A percentile compares a stretch with the other conserved stretches of the same genome.
These are phyloP conservation scores for Rhodotorula diobovata DNA, from an alignment of 768 basidiomycete genomes.

Conservation along the genomic window DNA sequence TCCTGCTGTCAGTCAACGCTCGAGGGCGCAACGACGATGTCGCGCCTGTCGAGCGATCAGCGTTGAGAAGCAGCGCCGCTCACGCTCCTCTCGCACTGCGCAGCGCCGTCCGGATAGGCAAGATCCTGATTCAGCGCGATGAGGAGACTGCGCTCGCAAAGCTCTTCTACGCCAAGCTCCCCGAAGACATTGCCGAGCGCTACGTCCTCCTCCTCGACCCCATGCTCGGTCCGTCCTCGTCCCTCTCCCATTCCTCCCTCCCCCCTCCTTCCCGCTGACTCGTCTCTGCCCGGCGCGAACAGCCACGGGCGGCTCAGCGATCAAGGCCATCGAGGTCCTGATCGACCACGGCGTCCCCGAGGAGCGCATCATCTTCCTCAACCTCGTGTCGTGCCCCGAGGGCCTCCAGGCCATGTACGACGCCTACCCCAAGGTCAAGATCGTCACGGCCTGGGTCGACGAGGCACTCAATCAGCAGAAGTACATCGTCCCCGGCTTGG, in stretches of 20 bases:
- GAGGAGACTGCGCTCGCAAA: slow-evolving; percentile 91
- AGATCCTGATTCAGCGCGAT: slow-evolving; percentile 97
- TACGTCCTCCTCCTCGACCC: slow-evolving; percentile 94
- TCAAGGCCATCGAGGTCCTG: slow-evolving; percentile 93
- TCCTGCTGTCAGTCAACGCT: neutral
- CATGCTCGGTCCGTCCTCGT: slow-evolving; percentile 73
- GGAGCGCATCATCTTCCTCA: slow-evolving; percentile 57
- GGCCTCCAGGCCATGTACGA: slow-evolving; percentile 40
- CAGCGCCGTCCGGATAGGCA: slow-evolving; percentile 68
- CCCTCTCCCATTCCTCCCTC: too few species aligned
- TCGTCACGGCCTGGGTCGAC: slow-evolving; percentile 45
- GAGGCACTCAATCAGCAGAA: slow-evolving; percentile 40
- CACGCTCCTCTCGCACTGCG: neutral
- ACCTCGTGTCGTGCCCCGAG: slow-evolving; percentile 44
- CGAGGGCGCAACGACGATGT: too few species aligned
- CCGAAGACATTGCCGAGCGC: slow-evolving; percentile 81
- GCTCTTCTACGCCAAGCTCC: slow-evolving; percentile 70
- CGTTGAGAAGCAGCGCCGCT: neutral
- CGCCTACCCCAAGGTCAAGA: slow-evolving; percentile 39
- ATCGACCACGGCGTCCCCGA: slow-evolving; percentile 87
- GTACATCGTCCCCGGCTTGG: slow-evolving; percentile 40
- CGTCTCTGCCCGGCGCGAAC: neutral
- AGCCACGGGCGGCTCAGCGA: slow-evolving; percentile 96
- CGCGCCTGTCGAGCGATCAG: too few species aligned
- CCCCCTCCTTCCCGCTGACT: neutral